Evolutionary conservation across 2,329 filamentous ascomycete species (phyloP), one percentile per base, ranked within the genome.

Genomic region (Alternaria burnsii): DNA sequence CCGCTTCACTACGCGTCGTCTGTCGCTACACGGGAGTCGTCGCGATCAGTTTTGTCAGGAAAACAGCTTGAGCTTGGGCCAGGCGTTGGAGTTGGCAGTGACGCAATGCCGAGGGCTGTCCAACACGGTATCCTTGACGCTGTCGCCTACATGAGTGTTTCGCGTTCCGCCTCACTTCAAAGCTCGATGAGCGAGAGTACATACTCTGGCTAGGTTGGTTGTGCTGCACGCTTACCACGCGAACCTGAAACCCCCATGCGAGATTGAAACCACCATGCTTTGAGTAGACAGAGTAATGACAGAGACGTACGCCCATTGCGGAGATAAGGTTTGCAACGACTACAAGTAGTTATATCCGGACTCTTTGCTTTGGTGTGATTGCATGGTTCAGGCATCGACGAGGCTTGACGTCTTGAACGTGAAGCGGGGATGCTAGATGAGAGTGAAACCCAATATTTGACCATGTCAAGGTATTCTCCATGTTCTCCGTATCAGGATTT

Each of bases 91-190:
- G 52, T 55, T 59, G 32, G 26, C 20, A 22, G 56, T 59, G 56
- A 59, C 56, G 56, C 56, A 55, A 59, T 59, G 34, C 50, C 55
- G 32, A 30, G 18, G 30, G 26, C 41, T 32, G 32, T 58, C 48
- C 41, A 54, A 47, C 42, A 58, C 36, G 32, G 55, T 55, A 58
- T 58, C 34, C 50, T 52, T 16, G 32, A 34, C 42, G 18, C 7
- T 36, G 34, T 36, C 32, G 9, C 14, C 46, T 24, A 38, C 46
- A 50, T 50, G 14, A 12, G 30, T 2, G 46, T 48, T 36, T 48
- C 46, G 18, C 46, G 20, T 48, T 48, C 30, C 46, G 46, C 46
- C 24, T 34, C 22, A 32, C 4, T 18, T 9, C 14, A 18, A 24
- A 11, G 10, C 18, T 48, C 30, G 7, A n/a, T 16, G 20, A 32